Base-by-base conservation (phyloP, 441 rosid species). In the Croton setiger region DNA sequence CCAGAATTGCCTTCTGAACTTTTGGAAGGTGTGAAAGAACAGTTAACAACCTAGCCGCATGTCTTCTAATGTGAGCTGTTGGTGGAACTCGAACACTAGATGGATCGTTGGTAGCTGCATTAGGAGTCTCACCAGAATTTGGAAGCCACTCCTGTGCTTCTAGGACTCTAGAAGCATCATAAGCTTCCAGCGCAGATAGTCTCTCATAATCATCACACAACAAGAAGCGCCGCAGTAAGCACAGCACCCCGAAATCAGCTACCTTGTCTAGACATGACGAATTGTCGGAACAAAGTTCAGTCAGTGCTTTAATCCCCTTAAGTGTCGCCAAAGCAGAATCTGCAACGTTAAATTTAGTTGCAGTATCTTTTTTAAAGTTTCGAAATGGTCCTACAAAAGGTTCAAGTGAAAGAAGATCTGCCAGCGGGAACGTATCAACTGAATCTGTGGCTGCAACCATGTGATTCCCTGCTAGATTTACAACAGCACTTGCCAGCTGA, bases 311-410 rank as follows among this genome's bases (percentile, higher is more conserved):
- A 74, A 92, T 83, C 65, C 89, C 93, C 81, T 82, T 95, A 55
- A 95, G 90, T 51, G 99, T 88, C 68, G 95, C 95, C 74, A 87
- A 57, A 35, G 99, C 99, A 77, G 92, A 88, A 83, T 92, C 99
- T 14, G 92, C 89, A 58, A 87, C 97, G 76, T 86, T 80, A 74
- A 84, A 83, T 75, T 87, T 90, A 56, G 92, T 80, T 14, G 65
- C 59, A 17, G 60, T 75, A 55, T 88, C 98, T 74, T 90, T 94
- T 83, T 90, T 94, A 35, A 87, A 75, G 73, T 81, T 88, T 73
- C 83, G 89, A 70, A 76, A 74, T 20, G 88, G 88, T 70, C 77
- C 90, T 5, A 80, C 78, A 77, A 92, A 90, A 72, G 98, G 99
- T 75, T 95, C 97, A 72, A 86, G 79, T 68, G 91, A 85, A 75